A percentile compares a stretch with the other conserved stretches of the same genome.
phyloP scores from a whole-genome alignment of 805 yeast genomes.

The Candida nonsorbophila region DNA sequence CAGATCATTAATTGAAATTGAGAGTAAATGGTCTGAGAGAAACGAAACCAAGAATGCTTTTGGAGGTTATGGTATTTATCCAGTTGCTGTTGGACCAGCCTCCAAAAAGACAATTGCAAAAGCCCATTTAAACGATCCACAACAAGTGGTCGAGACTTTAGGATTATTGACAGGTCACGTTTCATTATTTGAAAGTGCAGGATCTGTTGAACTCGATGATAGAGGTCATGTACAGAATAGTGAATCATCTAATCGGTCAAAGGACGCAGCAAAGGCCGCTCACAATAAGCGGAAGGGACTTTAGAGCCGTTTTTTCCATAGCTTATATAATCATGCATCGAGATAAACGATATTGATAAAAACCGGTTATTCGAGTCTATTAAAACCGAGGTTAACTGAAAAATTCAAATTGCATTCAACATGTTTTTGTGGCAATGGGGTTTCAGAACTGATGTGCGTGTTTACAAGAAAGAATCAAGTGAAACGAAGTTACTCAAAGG shows the following conservation, averaged over 20 bases:
- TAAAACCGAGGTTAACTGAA: not conserved
- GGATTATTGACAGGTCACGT: constrained; percentile 78
- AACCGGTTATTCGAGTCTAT: not conserved
- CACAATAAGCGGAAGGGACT: not conserved
- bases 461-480: constrained; percentile 12
- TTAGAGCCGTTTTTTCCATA: constrained; percentile 1
- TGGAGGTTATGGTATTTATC: constrained; percentile 62
- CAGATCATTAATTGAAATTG: constrained; percentile 62
- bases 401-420: not conserved
- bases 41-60: constrained; percentile 39
- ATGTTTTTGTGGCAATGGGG: constrained; percentile 27
- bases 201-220: constrained; percentile 69
- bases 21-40: constrained; percentile 43
- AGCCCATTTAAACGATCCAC: constrained; percentile 79
- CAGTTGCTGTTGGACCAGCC: constrained; percentile 92
- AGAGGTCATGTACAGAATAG: constrained; percentile 62
- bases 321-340: not conserved
- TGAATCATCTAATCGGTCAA: constrained; percentile 38
- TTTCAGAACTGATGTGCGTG: constrained; percentile 25
- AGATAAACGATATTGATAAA: not conserved
- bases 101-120: constrained; percentile 80
- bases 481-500: not conserved
- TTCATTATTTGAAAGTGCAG: constrained; percentile 72
- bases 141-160: constrained; percentile 77
- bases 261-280: constrained; percentile 24